Evolutionary conservation across 805 yeast species (phyloP).

Genomic region (Alloascoidea africana): DNA sequence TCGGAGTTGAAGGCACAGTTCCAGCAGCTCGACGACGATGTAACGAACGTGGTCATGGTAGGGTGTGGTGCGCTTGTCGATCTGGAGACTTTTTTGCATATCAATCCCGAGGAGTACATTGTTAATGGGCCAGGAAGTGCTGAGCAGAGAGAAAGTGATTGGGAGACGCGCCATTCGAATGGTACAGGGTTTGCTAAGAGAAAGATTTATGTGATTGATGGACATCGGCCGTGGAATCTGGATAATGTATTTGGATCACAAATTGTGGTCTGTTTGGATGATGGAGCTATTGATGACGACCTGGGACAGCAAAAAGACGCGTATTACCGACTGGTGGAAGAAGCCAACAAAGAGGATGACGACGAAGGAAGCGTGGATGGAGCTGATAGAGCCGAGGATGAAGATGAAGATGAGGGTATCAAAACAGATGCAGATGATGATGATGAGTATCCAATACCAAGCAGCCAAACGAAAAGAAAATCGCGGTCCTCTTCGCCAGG

Average conservation of each 20-base stretch:
- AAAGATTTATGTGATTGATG: constrained; percentile 71
- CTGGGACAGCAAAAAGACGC: constrained; percentile 44
- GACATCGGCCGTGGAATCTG: constrained; percentile 92
- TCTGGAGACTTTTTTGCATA: constrained; percentile 49
- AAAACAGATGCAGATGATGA: constrained; percentile 10
- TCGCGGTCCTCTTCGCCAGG: constrained; percentile 8
- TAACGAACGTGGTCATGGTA: constrained; percentile 58
- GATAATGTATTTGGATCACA: constrained; percentile 82
- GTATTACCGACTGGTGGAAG: constrained; percentile 26
- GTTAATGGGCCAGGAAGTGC: constrained; percentile 12
- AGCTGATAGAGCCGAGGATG: constrained; percentile 22
- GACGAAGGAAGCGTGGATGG: constrained; percentile 21
- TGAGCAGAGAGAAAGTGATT: constrained; percentile 12
- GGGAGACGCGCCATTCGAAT: constrained; percentile 14
- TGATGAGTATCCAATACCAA: constrained; percentile 7
- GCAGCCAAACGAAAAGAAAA: constrained; percentile 17
- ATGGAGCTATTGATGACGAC: constrained; percentile 55
- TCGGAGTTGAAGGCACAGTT: constrained; percentile 57
- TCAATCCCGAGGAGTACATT: constrained; percentile 29
- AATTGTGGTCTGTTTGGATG: constrained; percentile 68
- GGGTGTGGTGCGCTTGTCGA: constrained; percentile 96
- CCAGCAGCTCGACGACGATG: constrained; percentile 50
- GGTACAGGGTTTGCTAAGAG: constrained; percentile 26
- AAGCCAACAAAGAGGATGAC: constrained; percentile 21
- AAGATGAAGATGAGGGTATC: constrained; percentile 16